Evolutionary conservation across 306 rosid species (phyloP).

Genomic region (Lotus japonicus): DNA sequence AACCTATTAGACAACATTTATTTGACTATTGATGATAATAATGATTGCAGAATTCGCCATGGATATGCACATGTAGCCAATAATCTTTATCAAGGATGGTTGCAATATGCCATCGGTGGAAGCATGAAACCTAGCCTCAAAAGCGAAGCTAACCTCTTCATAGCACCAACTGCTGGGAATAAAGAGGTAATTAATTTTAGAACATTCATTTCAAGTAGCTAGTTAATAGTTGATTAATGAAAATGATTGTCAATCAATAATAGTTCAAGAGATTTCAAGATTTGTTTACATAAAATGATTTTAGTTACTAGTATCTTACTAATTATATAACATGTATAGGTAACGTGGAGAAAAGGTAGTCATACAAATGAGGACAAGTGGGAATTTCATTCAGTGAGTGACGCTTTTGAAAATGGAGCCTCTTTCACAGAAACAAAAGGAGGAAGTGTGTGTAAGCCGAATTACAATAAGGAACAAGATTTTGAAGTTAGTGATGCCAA

Average conservation of each 20-base stretch:
- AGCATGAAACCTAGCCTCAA: slow-evolving; percentile 38
- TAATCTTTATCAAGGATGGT: slow-evolving; percentile 32
- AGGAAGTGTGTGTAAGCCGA: slow-evolving; percentile 12
- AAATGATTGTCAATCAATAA: background rate
- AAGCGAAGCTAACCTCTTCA: slow-evolving; percentile 40
- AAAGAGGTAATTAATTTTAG: slow-evolving; percentile 25
- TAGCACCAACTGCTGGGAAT: slow-evolving; percentile 32
- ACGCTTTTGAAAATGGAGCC: slow-evolving; percentile 41
- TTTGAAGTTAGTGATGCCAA: slow-evolving; percentile 26
- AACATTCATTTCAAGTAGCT: background rate
- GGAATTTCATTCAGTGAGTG: slow-evolving; percentile 31
- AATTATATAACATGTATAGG: background rate
- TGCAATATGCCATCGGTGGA: slow-evolving; percentile 39
- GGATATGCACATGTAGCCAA: slow-evolving; percentile 43
- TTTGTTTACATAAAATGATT: background rate
- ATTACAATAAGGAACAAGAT: slow-evolving; percentile 8
- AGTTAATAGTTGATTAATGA: background rate
- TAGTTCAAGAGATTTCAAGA: background rate
- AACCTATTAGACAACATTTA: background rate
- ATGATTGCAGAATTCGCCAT: slow-evolving; percentile 17
- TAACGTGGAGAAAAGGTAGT: slow-evolving; percentile 34
- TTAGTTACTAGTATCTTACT: background rate
- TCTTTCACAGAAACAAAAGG: slow-evolving; percentile 8
- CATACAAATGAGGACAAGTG: background rate
- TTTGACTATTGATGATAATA: background rate